Percentiles rank a stretch among this genome's conserved stretches.
These are phyloP conservation scores for Ceratorhiza oryzae-sativae DNA, from an alignment of 1,284 basidiomycete genomes.

Conservation along the genomic window DNA sequence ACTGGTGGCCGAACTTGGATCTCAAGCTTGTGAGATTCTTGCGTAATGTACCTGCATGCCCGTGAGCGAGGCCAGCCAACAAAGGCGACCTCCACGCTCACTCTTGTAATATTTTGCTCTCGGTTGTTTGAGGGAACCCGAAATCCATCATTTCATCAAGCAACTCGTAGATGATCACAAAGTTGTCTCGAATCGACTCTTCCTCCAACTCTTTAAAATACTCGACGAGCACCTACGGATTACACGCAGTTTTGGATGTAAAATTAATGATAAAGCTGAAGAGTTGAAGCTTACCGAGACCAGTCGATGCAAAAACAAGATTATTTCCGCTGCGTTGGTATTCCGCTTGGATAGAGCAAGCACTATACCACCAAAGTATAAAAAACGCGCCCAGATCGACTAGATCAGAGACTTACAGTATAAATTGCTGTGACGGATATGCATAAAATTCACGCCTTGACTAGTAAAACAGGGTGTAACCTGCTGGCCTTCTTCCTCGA, in stretches of 20 bases:
- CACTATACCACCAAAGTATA: slow-evolving; percentile 60
- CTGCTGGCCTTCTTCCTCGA: slow-evolving; percentile 96
- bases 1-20: slow-evolving; percentile 95
- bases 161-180: slow-evolving; percentile 96
- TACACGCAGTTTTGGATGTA: slow-evolving; percentile 42
- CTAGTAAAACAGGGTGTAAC: slow-evolving; percentile 95
- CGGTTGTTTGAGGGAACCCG: slow-evolving; percentile 98
- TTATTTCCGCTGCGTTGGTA: slow-evolving; percentile 94
- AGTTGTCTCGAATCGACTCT: slow-evolving; percentile 98
- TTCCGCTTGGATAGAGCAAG: slow-evolving; percentile 96
- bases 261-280: background rate
- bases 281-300: slow-evolving; percentile 54
- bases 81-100: slow-evolving; percentile 53
- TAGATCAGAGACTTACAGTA: slow-evolving; percentile 71
- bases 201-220: slow-evolving; percentile 99
- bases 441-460: slow-evolving; percentile 97
- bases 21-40: slow-evolving; percentile 98
- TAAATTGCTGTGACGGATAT: slow-evolving; percentile 96
- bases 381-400: background rate
- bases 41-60: slow-evolving; percentile 89
- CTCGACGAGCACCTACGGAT: slow-evolving; percentile 81
- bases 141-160: slow-evolving; percentile 99
- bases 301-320: slow-evolving; percentile 95
- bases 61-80: background rate
- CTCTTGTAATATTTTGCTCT: slow-evolving; percentile 99